These are phyloP conservation scores for Trifolium fragiferum DNA, from an alignment of 306 rosid genomes.

Conservation along the genomic window DNA sequence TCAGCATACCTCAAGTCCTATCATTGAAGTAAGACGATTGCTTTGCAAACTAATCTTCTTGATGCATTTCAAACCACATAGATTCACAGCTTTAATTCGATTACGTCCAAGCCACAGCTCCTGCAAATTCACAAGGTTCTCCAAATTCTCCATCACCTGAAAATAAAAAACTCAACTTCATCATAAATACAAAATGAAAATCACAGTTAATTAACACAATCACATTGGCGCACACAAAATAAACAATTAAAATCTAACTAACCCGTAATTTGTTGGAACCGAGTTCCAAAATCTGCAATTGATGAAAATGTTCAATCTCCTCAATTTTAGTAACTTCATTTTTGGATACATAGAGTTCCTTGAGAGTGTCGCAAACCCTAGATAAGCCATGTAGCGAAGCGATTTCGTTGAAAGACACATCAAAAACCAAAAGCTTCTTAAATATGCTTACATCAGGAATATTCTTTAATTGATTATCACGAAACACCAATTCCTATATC, in stretches of 20 bases:
- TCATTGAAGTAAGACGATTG: conserved; percentile 86
- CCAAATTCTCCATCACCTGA: conserved; percentile 89
- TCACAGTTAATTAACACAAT: not conserved
- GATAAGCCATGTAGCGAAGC: conserved; percentile 65
- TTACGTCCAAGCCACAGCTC: conserved; percentile 98
- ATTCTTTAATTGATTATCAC: conserved; percentile 77
- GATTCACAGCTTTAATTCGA: conserved; percentile 75
- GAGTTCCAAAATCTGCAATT: conserved; percentile 83
- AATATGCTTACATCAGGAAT: conserved; percentile 78
- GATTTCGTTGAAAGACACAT: conserved; percentile 86
- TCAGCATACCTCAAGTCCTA: conserved; percentile 74
- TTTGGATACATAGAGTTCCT: conserved; percentile 90
- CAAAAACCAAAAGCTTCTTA: conserved; percentile 72
- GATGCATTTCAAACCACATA: conserved; percentile 80
- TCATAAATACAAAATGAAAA: not conserved
- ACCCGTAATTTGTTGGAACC: conserved; percentile 91
- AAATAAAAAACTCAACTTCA: conserved; percentile 2
- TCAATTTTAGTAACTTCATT: conserved; percentile 82
- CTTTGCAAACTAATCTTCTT: conserved; percentile 95
- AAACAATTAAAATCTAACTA: conserved; percentile 33
- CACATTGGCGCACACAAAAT: not conserved
- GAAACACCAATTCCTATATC: conserved; percentile 73
- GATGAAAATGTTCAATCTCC: conserved; percentile 79
- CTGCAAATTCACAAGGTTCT: conserved; percentile 62
- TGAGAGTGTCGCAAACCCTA: conserved; percentile 60